A percentile compares a stretch with the other conserved stretches of the same genome.
Evolutionary conservation across 495 filamentous ascomycete genomes (phyloP).

Genomic region (Parmelia sp.): DNA sequence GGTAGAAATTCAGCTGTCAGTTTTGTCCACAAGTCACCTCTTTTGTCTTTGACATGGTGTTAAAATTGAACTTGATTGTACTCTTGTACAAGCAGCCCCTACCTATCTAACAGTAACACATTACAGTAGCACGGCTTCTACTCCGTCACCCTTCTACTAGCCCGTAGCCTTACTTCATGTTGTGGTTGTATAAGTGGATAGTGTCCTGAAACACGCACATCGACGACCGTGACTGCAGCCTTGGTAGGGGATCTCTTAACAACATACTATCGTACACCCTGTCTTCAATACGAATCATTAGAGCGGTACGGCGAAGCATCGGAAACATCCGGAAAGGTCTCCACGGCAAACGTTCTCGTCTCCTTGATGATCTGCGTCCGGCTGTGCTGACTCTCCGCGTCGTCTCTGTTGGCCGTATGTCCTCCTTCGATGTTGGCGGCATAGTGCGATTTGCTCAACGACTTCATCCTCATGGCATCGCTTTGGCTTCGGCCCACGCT

Average conservation of each 20-base stretch:
- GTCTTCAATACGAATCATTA: neutral
- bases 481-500: neutral
- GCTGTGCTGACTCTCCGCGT: conserved; percentile 18
- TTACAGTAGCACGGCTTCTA: no score
- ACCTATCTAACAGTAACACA: no score
- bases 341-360: conserved; percentile 46
- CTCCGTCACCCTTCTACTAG: no score
- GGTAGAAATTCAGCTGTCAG: no score
- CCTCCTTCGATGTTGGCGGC: conserved; percentile 7
- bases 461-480: neutral
- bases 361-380: conserved; percentile 18
- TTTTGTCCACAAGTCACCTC: no score
- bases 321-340: conserved; percentile 39
- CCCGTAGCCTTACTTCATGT: no score
- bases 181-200: no score
- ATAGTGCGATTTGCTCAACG: neutral
- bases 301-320: neutral
- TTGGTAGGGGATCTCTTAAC: neutral
- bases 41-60: no score
- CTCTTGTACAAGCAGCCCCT: no score
- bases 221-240: no score
- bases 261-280: neutral
- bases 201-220: no score
- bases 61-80: no score
- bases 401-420: conserved; percentile 5